phyloP scores from a whole-genome alignment of 2,329 filamentous ascomycete genomes.

The Colletotrichum liriopes region DNA sequence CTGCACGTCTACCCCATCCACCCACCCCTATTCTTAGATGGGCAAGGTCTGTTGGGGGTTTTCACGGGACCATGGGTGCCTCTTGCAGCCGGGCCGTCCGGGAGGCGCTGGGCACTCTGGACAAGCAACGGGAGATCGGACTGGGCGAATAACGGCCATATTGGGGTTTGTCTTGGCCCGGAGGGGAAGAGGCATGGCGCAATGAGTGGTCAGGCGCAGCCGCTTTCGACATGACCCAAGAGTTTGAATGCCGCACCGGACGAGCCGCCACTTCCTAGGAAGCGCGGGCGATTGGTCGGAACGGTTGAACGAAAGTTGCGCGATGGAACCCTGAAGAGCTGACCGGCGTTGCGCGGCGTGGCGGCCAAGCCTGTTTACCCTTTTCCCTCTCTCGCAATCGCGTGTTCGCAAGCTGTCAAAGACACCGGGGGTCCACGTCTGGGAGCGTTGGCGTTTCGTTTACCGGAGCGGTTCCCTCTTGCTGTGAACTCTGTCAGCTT shows the following conservation, averaged over 20 bases:
- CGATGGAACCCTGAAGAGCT: conserved; percentile 36
- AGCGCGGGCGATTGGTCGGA: conserved; percentile 22
- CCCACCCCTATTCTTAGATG: conserved; percentile 22
- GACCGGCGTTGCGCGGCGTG: background rate
- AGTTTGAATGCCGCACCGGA: conserved; percentile 22
- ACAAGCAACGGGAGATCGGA: conserved; percentile 20
- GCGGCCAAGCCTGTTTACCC: background rate
- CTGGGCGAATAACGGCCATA: conserved; percentile 16
- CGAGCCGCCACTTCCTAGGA: conserved; percentile 6
- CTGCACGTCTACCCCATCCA: background rate
- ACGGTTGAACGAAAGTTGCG: background rate
- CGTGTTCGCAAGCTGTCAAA: background rate
- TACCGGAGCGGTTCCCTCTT: background rate
- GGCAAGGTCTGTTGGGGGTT: background rate
- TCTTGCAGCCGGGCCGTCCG: conserved; percentile 32
- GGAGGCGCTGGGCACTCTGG: conserved; percentile 24
- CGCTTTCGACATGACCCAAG: background rate
- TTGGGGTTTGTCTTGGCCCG: background rate
- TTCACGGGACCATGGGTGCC: background rate
- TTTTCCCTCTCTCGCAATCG: background rate
- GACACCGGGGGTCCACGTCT: background rate
- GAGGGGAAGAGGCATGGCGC: conserved; percentile 9
- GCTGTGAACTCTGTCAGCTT: background rate
- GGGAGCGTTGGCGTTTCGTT: background rate
- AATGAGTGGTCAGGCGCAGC: background rate